Evolutionary conservation across 1,284 basidiomycete species (phyloP), one percentile per base, ranked within the genome.

Genomic region (Athelia psychrophila): DNA sequence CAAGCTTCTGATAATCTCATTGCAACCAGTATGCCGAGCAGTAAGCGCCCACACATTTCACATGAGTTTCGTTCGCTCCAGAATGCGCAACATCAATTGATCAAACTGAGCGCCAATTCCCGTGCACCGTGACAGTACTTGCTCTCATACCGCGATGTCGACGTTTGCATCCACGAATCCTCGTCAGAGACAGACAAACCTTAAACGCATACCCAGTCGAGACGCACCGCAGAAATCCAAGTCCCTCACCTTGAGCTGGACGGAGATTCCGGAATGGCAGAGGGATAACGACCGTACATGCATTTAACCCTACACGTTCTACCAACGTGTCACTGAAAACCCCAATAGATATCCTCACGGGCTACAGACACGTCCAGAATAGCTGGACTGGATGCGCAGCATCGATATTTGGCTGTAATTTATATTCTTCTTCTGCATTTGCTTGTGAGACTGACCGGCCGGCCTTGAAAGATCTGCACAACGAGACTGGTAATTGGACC

Each of bases 271-370:
- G 46, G 76, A 77, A 35, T 90, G 85, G 86, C 83, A 83, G 64
- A 77, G 70, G 57, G 88, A 93, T 67, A 93, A 93, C 59, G 85
- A 88, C 57, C 87, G 80, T 63, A 88, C 93, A 57, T 51, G 81
- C 54, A 72, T n/a, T n/a, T n/a, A n/a, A n/a, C n/a, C n/a, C n/a
- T n/a, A n/a, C n/a, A n/a, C n/a, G n/a, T n/a, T n/a, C n/a, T n/a
- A n/a, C n/a, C n/a, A n/a, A n/a, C n/a, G n/a, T n/a, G n/a, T n/a
- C n/a, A n/a, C n/a, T n/a, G n/a, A n/a, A n/a, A n/a, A n/a, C n/a
- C n/a, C n/a, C n/a, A n/a, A n/a, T n/a, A n/a, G n/a, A 30, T 13
- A 30, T 30, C 27, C 27, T 30, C 27, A 6, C 27, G 13, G 27
- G 27, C 27, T 30, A 30, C 27, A 30, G 27, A 13, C 27, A 30